Evolutionary conservation across 2,329 filamentous ascomycete genomes (phyloP), one percentile per base, ranked within the genome.

Genomic region (Furcasterigmium furcatum): DNA sequence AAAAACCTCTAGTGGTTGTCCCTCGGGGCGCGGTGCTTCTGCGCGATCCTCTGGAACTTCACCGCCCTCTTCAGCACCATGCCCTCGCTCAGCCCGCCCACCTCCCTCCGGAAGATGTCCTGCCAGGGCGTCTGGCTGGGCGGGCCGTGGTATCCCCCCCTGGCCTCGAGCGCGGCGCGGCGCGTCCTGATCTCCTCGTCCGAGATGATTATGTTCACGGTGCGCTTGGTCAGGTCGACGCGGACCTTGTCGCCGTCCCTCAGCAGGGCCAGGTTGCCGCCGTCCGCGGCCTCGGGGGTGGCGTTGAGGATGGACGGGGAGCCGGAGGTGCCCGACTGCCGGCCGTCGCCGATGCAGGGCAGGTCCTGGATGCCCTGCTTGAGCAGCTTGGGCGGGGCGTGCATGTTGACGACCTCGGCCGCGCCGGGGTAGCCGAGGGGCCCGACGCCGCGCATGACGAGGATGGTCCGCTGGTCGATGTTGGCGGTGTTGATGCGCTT

Each of bases 301-400:
- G 74, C 76, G 48, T 79, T 78, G n/a, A 79, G 58, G 42, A 80
- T 79, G 0, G 73, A 77, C 2, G 76, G 76, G 4, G 71, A 76
- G 1, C 71, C 74, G 4, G 75, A 79, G 3, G 76, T 80, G 25
- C 76, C 76, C 8, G 73, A 77, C 54, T 79, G 76, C 39, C 76
- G 62, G 1, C 76, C 76, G 52, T 80, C 76, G 7, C 76, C 76
- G 47, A 80, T 73, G 46, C 73, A 77, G 8, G 71, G 68, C 40
- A 79, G 57, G 38, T 72, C 63, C 50, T 65, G 55, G 47, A 77
- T 58, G 42, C 76, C 70, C 54, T 72, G 56, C 49, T 65, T 66
- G 36, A 76, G 52, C 5, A 76, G 61, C 43, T 65, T 61, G 21
- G 61, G 64, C 2, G 73, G 73, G 21, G 72, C 67, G 43, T 72